Base-by-base conservation (phyloP, 441 rosid species). In the Corymbia citriodora region DNA sequence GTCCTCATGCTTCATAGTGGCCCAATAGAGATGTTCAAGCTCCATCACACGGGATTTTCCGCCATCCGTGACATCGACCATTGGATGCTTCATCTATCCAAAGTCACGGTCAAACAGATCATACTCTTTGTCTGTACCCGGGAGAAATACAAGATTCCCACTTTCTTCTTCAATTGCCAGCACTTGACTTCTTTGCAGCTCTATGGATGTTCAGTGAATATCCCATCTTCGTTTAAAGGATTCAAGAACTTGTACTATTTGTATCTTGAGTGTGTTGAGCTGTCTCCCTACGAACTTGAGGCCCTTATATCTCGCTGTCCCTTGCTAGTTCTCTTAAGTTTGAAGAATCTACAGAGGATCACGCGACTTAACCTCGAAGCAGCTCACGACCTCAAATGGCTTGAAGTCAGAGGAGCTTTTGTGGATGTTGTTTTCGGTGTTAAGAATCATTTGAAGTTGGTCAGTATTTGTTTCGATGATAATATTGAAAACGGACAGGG, bases 201-300 rank as follows among this genome's bases (percentile, higher is more conserved):
- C 63, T 85, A 49, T 83, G 89, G 91, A 49, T 94, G 93, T 88
- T 81, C 89, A 8, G 21, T 90, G 53, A 94, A 90, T 89, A 91
- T 91, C 74, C 93, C 93, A 70, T 36, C 91, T 59, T 52, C 55
- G 49, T 94, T 94, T 88, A 85, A 72, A 88, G 93, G 95, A 40
- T 92, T 93, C 81, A 88, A 90, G 89, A 88, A 92, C 89, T 92
- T 94, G 33, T 72, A 61, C 23, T 81, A 68, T 88, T 88, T 94
- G 87, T 50, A 86, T 50, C 93, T 94, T 54, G 55, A 40, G 57
- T 88, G 54, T 36, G 91, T 91, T 53, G 89, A 87, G 31, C 88
- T 92, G 79, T 49, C 23, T 53, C 85, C 88, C 2, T 86, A 89
- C 61, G 68, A 86, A 23, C 88, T 94, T 36, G 93, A 94, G 85